Evolutionary conservation across 495 filamentous ascomycete genomes (phyloP).

Genomic region (Penicillium mononematosum): DNA sequence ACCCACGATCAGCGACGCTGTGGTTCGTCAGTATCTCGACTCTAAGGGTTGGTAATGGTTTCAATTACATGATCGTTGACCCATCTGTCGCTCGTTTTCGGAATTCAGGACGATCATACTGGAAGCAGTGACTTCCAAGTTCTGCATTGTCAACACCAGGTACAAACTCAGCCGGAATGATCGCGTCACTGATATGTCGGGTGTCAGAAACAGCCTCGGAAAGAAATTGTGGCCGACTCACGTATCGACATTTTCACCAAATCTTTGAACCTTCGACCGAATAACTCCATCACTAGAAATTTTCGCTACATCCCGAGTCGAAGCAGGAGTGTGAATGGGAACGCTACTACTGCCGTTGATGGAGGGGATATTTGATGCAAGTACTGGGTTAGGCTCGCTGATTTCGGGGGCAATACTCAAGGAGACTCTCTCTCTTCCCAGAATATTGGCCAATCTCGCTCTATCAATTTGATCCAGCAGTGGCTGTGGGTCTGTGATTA

Average conservation of each 20-base stretch:
- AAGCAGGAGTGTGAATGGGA: not conserved
- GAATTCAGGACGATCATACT: slow-evolving; percentile 9
- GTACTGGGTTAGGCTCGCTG: not conserved
- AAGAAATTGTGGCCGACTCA: not conserved
- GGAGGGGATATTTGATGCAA: not conserved
- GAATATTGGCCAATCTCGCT: not conserved
- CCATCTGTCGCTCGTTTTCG: slow-evolving; percentile 1
- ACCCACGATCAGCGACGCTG: slow-evolving; percentile 4
- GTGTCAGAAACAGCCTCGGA: not conserved
- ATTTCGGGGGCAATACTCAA: slow-evolving; percentile 7
- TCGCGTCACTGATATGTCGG: slow-evolving; percentile 2
- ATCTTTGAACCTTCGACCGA: not conserved
- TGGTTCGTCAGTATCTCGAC: not conserved
- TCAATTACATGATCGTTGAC: slow-evolving; percentile 4
- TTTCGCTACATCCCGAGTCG: not conserved
- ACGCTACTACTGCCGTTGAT: not conserved
- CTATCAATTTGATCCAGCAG: slow-evolving; percentile 4
- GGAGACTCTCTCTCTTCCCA: not conserved
- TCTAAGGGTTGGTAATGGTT: not conserved
- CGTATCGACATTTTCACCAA: slow-evolving; percentile 1
- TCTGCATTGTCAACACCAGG: slow-evolving; percentile 11
- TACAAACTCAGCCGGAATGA: slow-evolving; percentile 14
- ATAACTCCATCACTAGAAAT: not conserved
- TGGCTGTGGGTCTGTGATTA: slow-evolving; percentile 4
- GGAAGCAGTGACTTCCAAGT: slow-evolving; percentile 12